A percentile compares a stretch with the other conserved stretches of the same genome.
Evolutionary conservation across 2,329 filamentous ascomycete species (phyloP).

Genomic region (Westerdykella aurantiaca): DNA sequence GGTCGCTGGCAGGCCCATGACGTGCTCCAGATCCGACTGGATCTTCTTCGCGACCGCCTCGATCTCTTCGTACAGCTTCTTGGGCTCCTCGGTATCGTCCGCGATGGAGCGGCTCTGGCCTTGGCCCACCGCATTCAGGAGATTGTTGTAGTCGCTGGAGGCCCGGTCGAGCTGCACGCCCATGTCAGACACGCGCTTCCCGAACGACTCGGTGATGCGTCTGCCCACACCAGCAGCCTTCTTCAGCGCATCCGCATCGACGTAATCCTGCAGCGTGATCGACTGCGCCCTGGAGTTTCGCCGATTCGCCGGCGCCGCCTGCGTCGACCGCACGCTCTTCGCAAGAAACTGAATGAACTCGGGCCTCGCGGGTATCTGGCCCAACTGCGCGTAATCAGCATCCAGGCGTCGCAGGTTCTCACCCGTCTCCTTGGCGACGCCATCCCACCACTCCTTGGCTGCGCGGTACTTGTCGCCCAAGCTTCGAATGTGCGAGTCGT

Average conservation of each 20-base stretch:
- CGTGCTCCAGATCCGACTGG: conserved; percentile 74
- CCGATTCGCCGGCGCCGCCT: conserved; percentile 17
- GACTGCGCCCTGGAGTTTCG: conserved; percentile 19
- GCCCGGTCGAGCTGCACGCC: conserved; percentile 39
- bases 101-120: conserved; percentile 49
- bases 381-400: conserved; percentile 59
- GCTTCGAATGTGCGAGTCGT: conserved; percentile 66
- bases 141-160: conserved; percentile 40
- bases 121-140: conserved; percentile 41
- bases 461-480: conserved; percentile 68
- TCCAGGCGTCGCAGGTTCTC: conserved; percentile 62
- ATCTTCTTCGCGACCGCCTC: conserved; percentile 82
- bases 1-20: conserved; percentile 62
- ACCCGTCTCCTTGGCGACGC: conserved; percentile 62
- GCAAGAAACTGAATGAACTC: conserved; percentile 54
- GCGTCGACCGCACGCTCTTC: conserved; percentile 27
- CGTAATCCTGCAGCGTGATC: conserved; percentile 46
- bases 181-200: conserved; percentile 47
- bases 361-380: conserved; percentile 58
- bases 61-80: conserved; percentile 73
- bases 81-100: conserved; percentile 57
- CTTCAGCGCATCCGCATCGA: conserved; percentile 67
- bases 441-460: conserved; percentile 63
- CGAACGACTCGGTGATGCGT: conserved; percentile 57
- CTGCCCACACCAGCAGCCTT: conserved; percentile 66